A percentile compares a stretch with the other conserved stretches of the same genome.
Evolutionary conservation across 306 rosid species (phyloP).

Genomic region (Amphicarpaea edgeworthii): DNA sequence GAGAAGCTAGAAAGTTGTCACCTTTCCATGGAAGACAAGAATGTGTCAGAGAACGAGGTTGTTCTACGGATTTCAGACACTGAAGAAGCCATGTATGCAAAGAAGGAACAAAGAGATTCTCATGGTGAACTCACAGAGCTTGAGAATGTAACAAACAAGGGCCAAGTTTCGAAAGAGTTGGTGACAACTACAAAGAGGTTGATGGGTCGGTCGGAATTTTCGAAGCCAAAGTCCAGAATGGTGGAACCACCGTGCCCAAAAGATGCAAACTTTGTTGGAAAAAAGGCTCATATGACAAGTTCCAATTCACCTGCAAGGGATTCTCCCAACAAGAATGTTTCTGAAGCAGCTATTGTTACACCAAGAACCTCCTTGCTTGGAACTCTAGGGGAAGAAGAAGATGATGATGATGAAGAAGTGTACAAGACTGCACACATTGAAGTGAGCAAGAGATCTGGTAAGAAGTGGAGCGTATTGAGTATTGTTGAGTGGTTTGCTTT

Average conservation of each 20-base stretch:
- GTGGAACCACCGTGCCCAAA: slow-evolving; percentile 58
- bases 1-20: neutral
- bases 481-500: slow-evolving; percentile 61
- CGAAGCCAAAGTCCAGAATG: slow-evolving; percentile 74
- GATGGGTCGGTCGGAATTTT: slow-evolving; percentile 56
- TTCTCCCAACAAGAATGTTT: slow-evolving; percentile 39
- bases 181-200: slow-evolving; percentile 41
- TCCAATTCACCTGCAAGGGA: slow-evolving; percentile 34
- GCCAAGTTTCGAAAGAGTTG: slow-evolving; percentile 41
- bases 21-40: slow-evolving; percentile 55
- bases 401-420: slow-evolving; percentile 82
- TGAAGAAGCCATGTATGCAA: slow-evolving; percentile 28
- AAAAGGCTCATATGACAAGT: slow-evolving; percentile 37
- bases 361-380: slow-evolving; percentile 67
- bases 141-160: slow-evolving; percentile 32
- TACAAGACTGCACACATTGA: slow-evolving; percentile 67
- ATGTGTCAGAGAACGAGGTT: slow-evolving; percentile 56
- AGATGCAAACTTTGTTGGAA: slow-evolving; percentile 42
- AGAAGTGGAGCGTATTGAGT: slow-evolving; percentile 47
- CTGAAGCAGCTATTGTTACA: slow-evolving; percentile 49
- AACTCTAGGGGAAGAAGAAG: slow-evolving; percentile 48
- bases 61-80: slow-evolving; percentile 56
- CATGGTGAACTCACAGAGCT: slow-evolving; percentile 49
- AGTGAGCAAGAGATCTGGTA: slow-evolving; percentile 53
- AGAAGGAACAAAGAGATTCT: slow-evolving; percentile 17